Base-by-base conservation (phyloP, 179 eudicot genomes). In the Vitellaria paradoxa region DNA sequence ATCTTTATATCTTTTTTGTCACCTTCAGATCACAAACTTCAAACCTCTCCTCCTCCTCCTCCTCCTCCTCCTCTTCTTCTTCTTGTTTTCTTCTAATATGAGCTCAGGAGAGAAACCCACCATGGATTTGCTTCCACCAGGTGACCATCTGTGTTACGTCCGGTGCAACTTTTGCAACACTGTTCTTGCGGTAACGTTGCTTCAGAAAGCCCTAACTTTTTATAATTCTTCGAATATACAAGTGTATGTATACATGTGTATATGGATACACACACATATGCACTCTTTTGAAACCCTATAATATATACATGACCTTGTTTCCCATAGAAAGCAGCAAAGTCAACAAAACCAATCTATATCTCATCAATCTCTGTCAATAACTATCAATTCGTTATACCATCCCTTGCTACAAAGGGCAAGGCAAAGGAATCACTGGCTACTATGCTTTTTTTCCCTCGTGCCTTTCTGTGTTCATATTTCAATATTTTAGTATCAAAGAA, bases 121-220 rank as follows among this genome's bases (percentile, higher is more conserved):
- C 78, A 78, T 86, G 89, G 97, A 90, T n/a, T 77, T 77, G 71
- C 76, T 77, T 82, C 86, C 89, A 45, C 79, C 91, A 10, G 83
- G 90, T 66, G 91, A 93, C 62, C 93, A 90, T 82, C 87, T 93
- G 59, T 93, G 94, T 86, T 93, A 93, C 63, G 96, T 93, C 77
- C 91, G 96, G 0, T 93, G 97, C 89, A 93, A 85, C 88, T 93
- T 73, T 63, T 93, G 97, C 86, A 91, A 77, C 85, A 93, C 92
- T 67, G 91, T 93, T 83, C 94, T 93, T 37, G 97, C 96, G 91
- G 97, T 91, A 76, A 50, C 55, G 1, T 30, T 30, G 37, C 37
- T 30, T 30, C 37, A 30, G 37, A 30, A 30, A 30, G 2, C 37
- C 37, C 37, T 30, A 30, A 30, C 37, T 30, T 30, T 30, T 30